A percentile compares a stretch with the other conserved stretches of the same genome.
These are phyloP conservation scores for Boletus reticulatus DNA, from an alignment of 768 basidiomycete species.

Conservation along the genomic window DNA sequence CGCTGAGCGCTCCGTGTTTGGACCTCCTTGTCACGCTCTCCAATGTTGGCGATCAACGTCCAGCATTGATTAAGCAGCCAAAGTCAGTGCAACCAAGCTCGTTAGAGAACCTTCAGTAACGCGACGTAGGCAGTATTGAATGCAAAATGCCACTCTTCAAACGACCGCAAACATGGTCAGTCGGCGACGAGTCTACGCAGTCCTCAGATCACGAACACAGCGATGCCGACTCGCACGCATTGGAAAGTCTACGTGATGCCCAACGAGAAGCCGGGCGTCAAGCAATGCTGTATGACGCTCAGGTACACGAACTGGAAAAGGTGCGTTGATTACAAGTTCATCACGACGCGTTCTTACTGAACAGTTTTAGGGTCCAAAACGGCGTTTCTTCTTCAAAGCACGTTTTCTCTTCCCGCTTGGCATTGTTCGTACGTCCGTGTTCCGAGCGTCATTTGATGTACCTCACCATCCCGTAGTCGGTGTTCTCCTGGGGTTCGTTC, in stretches of 20 bases:
- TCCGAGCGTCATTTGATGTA: not conserved
- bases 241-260: slow-evolving; percentile 5
- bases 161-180: slow-evolving; percentile 31
- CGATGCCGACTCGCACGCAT: not conserved
- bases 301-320: slow-evolving; percentile 24
- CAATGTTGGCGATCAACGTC: not conserved
- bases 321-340: slow-evolving; percentile 1
- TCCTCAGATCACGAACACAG: slow-evolving; percentile 13
- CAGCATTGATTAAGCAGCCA: not conserved
- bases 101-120: not conserved
- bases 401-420: slow-evolving; percentile 74
- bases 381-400: slow-evolving; percentile 25
- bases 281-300: slow-evolving; percentile 24
- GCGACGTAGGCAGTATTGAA: not conserved
- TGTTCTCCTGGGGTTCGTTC: slow-evolving; percentile 55
- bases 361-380: slow-evolving; percentile 12
- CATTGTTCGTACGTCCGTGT: slow-evolving; percentile 47
- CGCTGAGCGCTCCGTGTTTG: not conserved
- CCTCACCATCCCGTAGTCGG: slow-evolving; percentile 49
- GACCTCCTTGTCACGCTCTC: not conserved
- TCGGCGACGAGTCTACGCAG: slow-evolving; percentile 8
- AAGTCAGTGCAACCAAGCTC: not conserved
- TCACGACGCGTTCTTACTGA: not conserved
- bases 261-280: slow-evolving; percentile 25
- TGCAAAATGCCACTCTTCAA: slow-evolving; percentile 33